Evolutionary conservation across 371 early-diverging fungal genomes (phyloP).

Genomic region (Mucor sp.): DNA sequence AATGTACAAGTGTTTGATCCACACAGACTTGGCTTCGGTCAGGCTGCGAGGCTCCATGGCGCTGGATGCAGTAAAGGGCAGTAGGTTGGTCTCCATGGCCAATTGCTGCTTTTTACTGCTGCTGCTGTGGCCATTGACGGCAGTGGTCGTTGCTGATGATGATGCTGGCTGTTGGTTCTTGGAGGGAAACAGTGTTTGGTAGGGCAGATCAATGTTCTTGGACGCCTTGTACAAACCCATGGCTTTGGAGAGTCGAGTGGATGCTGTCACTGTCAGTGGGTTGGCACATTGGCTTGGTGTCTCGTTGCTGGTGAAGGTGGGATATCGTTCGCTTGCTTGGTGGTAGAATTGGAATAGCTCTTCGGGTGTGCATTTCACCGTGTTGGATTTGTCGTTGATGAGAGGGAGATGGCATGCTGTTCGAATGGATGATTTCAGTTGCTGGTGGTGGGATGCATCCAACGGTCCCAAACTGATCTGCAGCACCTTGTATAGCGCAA

Average conservation of each 20-base stretch:
- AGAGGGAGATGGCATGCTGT: slow-evolving; percentile 45
- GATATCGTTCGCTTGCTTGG: slow-evolving; percentile 60
- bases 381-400: background rate
- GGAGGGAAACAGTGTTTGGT: slow-evolving; percentile 49
- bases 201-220: slow-evolving; percentile 34
- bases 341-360: slow-evolving; percentile 66
- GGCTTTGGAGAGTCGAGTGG: slow-evolving; percentile 19
- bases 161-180: slow-evolving; percentile 18
- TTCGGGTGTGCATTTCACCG: slow-evolving; percentile 65
- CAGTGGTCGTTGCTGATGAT: background rate
- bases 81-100: background rate
- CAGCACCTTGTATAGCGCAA: slow-evolving; percentile 71
- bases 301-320: slow-evolving; percentile 49
- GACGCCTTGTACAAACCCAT: slow-evolving; percentile 42
- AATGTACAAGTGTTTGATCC: slow-evolving; percentile 62
- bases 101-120: background rate
- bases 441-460: slow-evolving; percentile 33
- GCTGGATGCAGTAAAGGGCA: slow-evolving; percentile 46
- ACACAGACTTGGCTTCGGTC: slow-evolving; percentile 62
- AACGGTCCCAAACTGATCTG: slow-evolving; percentile 63
- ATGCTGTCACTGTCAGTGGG: slow-evolving; percentile 7
- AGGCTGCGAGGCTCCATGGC: slow-evolving; percentile 56
- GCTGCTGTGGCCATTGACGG: background rate
- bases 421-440: slow-evolving; percentile 54
- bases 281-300: background rate